These are phyloP conservation scores for Aphanomyces euteiches DNA, from an alignment of 352 stramenopile species.

Conservation along the genomic window DNA sequence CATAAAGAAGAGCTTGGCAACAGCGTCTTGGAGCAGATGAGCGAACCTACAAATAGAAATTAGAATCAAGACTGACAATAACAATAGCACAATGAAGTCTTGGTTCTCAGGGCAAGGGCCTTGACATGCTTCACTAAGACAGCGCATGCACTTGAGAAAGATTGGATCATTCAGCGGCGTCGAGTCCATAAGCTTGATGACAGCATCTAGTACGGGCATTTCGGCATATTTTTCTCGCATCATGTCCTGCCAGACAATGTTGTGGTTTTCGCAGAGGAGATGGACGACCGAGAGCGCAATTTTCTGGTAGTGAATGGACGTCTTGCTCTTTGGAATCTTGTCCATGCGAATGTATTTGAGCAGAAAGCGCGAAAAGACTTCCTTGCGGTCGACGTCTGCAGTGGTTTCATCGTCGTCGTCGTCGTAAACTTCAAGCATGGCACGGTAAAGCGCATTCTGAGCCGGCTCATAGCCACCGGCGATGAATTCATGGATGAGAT, in stretches of 20 bases:
- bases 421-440: slow-evolving; percentile 25
- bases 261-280: slow-evolving; percentile 28
- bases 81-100: background rate
- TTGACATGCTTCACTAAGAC: slow-evolving; percentile 27
- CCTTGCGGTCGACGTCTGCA: slow-evolving; percentile 27
- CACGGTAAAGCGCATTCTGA: slow-evolving; percentile 18
- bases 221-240: slow-evolving; percentile 1
- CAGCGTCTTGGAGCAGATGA: background rate
- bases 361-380: slow-evolving; percentile 24
- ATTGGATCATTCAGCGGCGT: background rate
- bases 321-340: background rate
- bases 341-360: slow-evolving; percentile 14
- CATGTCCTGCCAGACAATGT: slow-evolving; percentile 20
- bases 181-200: slow-evolving; percentile 7
- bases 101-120: slow-evolving; percentile 24
- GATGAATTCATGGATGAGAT: slow-evolving; percentile 29
- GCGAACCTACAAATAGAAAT: slow-evolving; percentile 11
- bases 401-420: slow-evolving; percentile 26
- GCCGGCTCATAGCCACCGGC: slow-evolving; percentile 24
- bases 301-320: slow-evolving; percentile 23
- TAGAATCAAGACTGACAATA: background rate
- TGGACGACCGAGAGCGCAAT: slow-evolving; percentile 22
- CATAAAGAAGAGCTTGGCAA: slow-evolving; percentile 14
- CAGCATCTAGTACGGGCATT: slow-evolving; percentile 2
- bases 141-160: slow-evolving; percentile 23